A percentile compares a stretch with the other conserved stretches of the same genome.
phyloP scores from a whole-genome alignment of 495 filamentous ascomycete species.

The Penicillium cataractarum region DNA sequence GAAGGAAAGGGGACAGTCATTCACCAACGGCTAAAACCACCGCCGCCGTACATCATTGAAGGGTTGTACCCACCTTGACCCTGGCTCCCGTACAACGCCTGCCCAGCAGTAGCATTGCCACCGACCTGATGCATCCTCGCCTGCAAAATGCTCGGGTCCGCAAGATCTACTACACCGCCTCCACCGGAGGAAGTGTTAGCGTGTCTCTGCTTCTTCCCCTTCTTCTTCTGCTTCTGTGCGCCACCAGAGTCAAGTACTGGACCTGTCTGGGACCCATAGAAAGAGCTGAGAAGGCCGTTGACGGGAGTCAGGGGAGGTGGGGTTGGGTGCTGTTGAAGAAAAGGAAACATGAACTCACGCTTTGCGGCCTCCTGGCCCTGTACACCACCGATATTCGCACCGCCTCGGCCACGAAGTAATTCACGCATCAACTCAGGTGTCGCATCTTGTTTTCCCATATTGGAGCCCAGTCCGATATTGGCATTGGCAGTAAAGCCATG shows the following conservation, averaged over 20 bases:
- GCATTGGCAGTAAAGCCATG: conserved; percentile 73
- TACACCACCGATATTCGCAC: conserved; percentile 57
- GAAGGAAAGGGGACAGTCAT: conserved; percentile 22
- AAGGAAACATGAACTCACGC: conserved; percentile 93
- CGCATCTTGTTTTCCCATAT: conserved; percentile 68
- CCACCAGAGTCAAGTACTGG: conserved; percentile 76
- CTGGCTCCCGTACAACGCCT: conserved; percentile 88
- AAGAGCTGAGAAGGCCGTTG: conserved; percentile 84
- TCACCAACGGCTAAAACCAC: conserved; percentile 76
- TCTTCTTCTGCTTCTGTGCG: conserved; percentile 96
- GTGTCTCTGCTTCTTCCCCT: conserved; percentile 99
- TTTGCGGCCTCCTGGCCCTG: conserved; percentile 80
- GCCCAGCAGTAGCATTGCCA: conserved; percentile 67
- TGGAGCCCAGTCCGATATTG: conserved; percentile 69
- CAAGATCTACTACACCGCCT: conserved; percentile 98
- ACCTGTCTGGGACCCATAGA: conserved; percentile 85
- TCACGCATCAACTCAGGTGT: conserved; percentile 80
- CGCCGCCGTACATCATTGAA: conserved; percentile 79
- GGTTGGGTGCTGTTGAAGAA: conserved; percentile 80
- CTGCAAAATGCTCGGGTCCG: conserved; percentile 99
- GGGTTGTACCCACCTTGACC: conserved; percentile 98
- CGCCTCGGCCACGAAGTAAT: conserved; percentile 65
- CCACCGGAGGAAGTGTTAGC: conserved; percentile 99
- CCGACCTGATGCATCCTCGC: conserved; percentile 91
- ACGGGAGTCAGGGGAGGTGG: conserved; percentile 87